Evolutionary conservation across 2,329 filamentous ascomycete species (phyloP), one percentile per base, ranked within the genome.

Genomic region (Hansfordia pulvinata): DNA sequence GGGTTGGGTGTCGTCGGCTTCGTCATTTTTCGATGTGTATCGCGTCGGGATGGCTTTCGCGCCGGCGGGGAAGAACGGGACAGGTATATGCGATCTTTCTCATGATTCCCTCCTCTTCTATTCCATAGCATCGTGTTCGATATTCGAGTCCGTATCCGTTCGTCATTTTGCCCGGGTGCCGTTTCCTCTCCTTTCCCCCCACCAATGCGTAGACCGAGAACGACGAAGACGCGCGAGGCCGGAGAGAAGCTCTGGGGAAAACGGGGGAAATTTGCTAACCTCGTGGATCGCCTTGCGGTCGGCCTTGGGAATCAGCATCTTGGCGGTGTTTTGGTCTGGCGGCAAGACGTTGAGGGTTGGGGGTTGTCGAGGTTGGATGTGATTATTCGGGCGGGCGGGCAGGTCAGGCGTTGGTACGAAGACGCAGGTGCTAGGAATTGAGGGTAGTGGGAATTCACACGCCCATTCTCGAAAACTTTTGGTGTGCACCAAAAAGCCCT

Each of bases 231-330:
- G n/a, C n/a, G n/a, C n/a, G n/a, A n/a, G n/a, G n/a, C n/a, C n/a
- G n/a, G n/a, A n/a, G n/a, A n/a, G n/a, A n/a, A n/a, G n/a, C n/a
- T n/a, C n/a, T n/a, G n/a, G n/a, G n/a, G n/a, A n/a, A n/a, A n/a
- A n/a, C n/a, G n/a, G n/a, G n/a, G n/a, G n/a, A 24, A 17, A 13
- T 24, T 24, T 16, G 34, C 42, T 41, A 42, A 67, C 63, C 67
- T 78, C 88, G 76, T 98, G 90, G 69, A 98, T 96, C 80, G 85
- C 84, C 83, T 98, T 98, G 72, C 92, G 86, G 72, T 98, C 90
- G 64, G 84, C 81, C 80, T 96, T 96, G 62, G 90, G 90, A 64
- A 98, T 98, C 73, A 98, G 80, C 90, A 74, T 74, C 80, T 86
- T 70, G 60, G 57, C 61, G 60, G 58, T 62, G 58, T 35, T 30